Conservation (phyloP, 208 protist species). For the Leishmania tropica region DNA sequence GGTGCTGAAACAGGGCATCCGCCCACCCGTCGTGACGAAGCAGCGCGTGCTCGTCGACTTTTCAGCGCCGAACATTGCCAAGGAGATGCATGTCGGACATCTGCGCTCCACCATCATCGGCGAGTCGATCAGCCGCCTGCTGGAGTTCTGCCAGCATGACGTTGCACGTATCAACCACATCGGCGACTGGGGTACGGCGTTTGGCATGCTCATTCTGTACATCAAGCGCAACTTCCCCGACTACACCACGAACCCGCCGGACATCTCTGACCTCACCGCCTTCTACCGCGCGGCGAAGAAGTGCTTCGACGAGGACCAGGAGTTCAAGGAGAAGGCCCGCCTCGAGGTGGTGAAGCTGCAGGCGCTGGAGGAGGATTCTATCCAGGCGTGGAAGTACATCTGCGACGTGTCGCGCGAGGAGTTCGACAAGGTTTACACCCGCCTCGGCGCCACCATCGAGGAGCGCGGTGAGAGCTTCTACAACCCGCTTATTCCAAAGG, state of each 20-base stretch:
- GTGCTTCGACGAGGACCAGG: slow-evolving; percentile 93
- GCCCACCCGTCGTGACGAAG: slow-evolving; percentile 60
- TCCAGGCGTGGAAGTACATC: slow-evolving; percentile 92
- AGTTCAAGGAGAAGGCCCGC: slow-evolving; percentile 93
- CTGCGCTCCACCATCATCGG: slow-evolving; percentile 99
- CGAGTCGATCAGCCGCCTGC: slow-evolving; percentile 92
- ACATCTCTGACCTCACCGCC: slow-evolving; percentile 93
- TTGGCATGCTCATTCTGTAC: slow-evolving; percentile 98
- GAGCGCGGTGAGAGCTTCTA: slow-evolving; percentile 98
- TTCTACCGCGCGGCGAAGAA: slow-evolving; percentile 97
- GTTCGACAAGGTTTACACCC: slow-evolving; percentile 94
- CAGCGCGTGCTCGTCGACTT: slow-evolving; percentile 96
- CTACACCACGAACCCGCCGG: slow-evolving; percentile 83
- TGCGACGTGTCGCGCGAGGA: slow-evolving; percentile 93
- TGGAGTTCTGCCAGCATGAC: slow-evolving; percentile 95
- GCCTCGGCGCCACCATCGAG: slow-evolving; percentile 84
- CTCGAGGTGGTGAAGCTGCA: slow-evolving; percentile 94
- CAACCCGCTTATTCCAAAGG: slow-evolving; percentile 91
- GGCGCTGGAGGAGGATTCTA: slow-evolving; percentile 72
- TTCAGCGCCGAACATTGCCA: slow-evolving; percentile 98
- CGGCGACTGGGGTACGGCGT: slow-evolving; percentile 99
- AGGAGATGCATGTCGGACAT: slow-evolving; percentile 99
- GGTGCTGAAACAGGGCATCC: slow-evolving; percentile 67
- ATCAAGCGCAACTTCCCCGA: slow-evolving; percentile 94
- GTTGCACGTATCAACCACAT: slow-evolving; percentile 98